Base-by-base conservation (phyloP, 2,329 filamentous ascomycete species). In the Apiospora saccharicola region DNA sequence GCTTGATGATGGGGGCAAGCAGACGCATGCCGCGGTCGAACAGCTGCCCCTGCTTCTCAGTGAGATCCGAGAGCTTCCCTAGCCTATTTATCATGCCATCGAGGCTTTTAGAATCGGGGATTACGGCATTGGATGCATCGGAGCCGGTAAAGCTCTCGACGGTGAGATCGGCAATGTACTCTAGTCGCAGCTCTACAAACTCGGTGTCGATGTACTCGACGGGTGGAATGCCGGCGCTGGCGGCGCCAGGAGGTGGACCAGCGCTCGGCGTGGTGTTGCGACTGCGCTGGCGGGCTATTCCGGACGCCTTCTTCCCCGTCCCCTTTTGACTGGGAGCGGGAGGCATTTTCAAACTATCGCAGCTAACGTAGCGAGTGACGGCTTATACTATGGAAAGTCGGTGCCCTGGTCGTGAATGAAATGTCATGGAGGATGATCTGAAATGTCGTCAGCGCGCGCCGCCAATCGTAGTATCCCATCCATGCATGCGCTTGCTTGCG, bases 261-360 rank as follows among this genome's bases (percentile, higher is more conserved):
- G 89, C 87, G 78, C 89, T 88, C 47, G 93, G 94, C 22, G 93
- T 96, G 47, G 92, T 94, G 82, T 95, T 95, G 79, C 93, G 91
- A 80, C 92, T 95, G 74, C 90, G 87, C 77, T 91, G 92, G 76
- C 91, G 90, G 74, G 90, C 88, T 76, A 88, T 88, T 76, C 87
- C 87, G 73, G 86, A 84, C 72, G 85, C 86, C 83, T 94, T 94
- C 84, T 92, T 92, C 80, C 90, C 87, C 37, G 89, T 90, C 72
- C 90, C 90, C 78, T 90, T 90, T 78, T 91, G 88, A 75, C 88
- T 86, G 68, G 88, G 86, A 71, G 84, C 84, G 41, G 89, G 87
- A 79, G 90, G 88, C 90, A 92, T 92, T 71, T 73, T 82, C 24
- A n/a, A 10, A 34, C 44, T 46, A 26, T 68, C 57, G 57, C 30